These are phyloP conservation scores for Erodium texanum DNA, from an alignment of 441 rosid genomes.

Conservation along the genomic window DNA sequence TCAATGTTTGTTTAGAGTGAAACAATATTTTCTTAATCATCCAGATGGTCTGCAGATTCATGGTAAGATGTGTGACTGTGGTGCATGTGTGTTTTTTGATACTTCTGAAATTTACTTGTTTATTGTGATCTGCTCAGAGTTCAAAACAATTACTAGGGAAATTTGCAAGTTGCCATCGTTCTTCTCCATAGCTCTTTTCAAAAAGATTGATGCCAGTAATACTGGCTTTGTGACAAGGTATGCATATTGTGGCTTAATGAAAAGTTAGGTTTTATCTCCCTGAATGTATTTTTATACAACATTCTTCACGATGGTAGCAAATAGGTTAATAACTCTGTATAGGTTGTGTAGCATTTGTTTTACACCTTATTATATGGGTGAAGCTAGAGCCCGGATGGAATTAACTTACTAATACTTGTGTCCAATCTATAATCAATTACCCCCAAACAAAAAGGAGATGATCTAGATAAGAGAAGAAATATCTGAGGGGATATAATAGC, in stretches of 20 bases:
- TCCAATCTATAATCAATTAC: too few species aligned
- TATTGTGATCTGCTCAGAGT: constrained; percentile 41
- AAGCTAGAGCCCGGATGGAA: too few species aligned
- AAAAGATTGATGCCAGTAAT: constrained; percentile 58
- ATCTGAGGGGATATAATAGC: too few species aligned
- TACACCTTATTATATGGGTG: too few species aligned
- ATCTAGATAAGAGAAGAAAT: too few species aligned
- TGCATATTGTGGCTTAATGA: constrained; percentile 13
- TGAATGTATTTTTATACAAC: not conserved
- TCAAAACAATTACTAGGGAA: constrained; percentile 76
- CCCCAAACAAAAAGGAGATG: too few species aligned
- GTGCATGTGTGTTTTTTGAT: not conserved
- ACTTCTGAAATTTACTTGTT: constrained; percentile 15
- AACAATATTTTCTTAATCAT: constrained; percentile 64
- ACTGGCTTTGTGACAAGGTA: constrained; percentile 75
- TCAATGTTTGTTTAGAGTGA: constrained; percentile 55
- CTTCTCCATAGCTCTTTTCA: constrained; percentile 73
- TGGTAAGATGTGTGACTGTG: constrained; percentile 34
- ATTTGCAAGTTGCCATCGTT: constrained; percentile 96
- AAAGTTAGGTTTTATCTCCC: not conserved
- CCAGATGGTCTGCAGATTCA: constrained; percentile 66
- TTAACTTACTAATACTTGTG: too few species aligned
- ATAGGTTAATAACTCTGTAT: not conserved
- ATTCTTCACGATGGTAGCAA: not conserved
- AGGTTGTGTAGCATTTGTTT: too few species aligned